Percentiles rank a stretch among this genome's conserved stretches.
These are phyloP conservation scores for Aspergillus arachidicola DNA, from an alignment of 2,329 filamentous ascomycete genomes.

Conservation along the genomic window DNA sequence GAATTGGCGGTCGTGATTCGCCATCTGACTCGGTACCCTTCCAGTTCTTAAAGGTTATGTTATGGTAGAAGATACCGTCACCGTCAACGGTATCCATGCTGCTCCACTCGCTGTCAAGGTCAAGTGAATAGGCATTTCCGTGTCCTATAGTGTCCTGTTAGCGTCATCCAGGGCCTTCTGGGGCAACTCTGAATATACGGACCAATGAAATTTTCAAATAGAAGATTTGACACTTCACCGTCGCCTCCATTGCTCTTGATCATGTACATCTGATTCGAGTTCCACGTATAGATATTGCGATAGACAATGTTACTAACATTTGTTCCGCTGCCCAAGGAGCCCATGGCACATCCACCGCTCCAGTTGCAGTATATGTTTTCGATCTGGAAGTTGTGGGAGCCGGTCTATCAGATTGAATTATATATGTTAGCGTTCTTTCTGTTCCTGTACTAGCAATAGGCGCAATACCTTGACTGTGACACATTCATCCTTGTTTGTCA, in stretches of 20 bases:
- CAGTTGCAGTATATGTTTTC: slow-evolving; percentile 65
- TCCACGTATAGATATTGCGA: slow-evolving; percentile 59
- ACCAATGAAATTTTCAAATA: slow-evolving; percentile 59
- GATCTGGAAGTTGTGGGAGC: slow-evolving; percentile 57
- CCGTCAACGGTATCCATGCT: slow-evolving; percentile 47
- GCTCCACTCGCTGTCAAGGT: slow-evolving; percentile 59
- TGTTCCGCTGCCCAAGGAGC: slow-evolving; percentile 54
- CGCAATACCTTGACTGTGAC: slow-evolving; percentile 57
- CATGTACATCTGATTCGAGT: slow-evolving; percentile 64
- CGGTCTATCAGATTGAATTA: slow-evolving; percentile 35
- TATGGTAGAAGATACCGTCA: slow-evolving; percentile 54
- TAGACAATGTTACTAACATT: slow-evolving; percentile 57
- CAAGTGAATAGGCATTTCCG: slow-evolving; percentile 59
- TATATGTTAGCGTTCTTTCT: background rate
- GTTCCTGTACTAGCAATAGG: background rate
- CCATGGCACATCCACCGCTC: slow-evolving; percentile 61
- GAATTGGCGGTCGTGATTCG: slow-evolving; percentile 54
- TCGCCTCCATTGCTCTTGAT: slow-evolving; percentile 62
- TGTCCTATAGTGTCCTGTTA: slow-evolving; percentile 42
- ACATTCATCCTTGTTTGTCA: slow-evolving; percentile 66
- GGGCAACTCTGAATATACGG: background rate
- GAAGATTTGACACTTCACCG: slow-evolving; percentile 53
- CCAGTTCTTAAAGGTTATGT: slow-evolving; percentile 59
- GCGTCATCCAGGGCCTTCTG: no score
- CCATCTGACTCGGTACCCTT: slow-evolving; percentile 56